Conservation (phyloP, 495 filamentous ascomycete species). For the Tuber brumale region DNA sequence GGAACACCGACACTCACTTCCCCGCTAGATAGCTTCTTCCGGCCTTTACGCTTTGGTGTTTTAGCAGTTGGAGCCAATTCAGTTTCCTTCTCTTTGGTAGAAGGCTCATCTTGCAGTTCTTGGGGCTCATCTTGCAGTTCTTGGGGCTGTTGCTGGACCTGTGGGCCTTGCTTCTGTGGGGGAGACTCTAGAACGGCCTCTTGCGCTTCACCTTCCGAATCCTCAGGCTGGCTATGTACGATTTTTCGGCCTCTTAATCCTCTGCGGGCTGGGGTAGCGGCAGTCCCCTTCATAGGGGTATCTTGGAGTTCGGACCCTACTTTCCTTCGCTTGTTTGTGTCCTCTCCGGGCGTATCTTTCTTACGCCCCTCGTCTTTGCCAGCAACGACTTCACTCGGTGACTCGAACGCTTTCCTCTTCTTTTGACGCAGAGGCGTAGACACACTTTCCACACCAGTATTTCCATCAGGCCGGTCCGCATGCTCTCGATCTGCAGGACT, state of each 20-base stretch:
- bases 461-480: neutral
- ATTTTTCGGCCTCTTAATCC: constrained; percentile 24
- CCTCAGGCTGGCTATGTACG: constrained; percentile 11
- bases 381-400: neutral
- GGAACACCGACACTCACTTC: neutral
- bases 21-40: neutral
- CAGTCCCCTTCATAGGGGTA: neutral
- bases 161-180: neutral
- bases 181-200: neutral
- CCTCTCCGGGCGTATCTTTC: neutral
- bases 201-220: neutral
- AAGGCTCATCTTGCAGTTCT: neutral
- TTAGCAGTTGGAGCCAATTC: constrained; percentile 5
- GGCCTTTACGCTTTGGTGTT: constrained; percentile 4
- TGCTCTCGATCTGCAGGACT: neutral
- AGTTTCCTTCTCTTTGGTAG: neutral
- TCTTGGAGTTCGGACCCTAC: neutral
- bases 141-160: constrained; percentile 1
- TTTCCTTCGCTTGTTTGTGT: neutral
- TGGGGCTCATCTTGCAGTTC: neutral
- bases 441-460: neutral
- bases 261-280: neutral
- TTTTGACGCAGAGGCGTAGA: neutral
- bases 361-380: neutral
- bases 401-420: neutral